Evolutionary conservation across 768 basidiomycete species (phyloP).

Genomic region (Lyophyllum decastes): DNA sequence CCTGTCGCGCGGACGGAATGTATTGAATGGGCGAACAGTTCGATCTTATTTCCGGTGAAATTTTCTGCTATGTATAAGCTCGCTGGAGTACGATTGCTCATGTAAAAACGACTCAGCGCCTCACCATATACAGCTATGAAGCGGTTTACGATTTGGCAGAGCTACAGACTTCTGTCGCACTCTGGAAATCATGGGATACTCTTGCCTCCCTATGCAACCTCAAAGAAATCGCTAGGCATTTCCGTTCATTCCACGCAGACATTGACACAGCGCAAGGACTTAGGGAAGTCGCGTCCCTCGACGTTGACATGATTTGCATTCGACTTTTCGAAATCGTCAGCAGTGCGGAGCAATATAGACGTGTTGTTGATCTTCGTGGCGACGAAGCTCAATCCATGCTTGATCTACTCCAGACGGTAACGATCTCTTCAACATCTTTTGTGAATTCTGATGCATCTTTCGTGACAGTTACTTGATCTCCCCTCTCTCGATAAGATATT

Average conservation of each 20-base stretch:
- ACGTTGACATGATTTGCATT: slow-evolving; percentile 11
- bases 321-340: slow-evolving; percentile 4
- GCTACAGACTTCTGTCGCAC: background rate
- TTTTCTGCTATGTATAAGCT: background rate
- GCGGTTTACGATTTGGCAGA: slow-evolving; percentile 1
- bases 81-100: background rate
- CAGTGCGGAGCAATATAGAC: background rate
- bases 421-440: background rate
- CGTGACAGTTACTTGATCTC: slow-evolving; percentile 10
- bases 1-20: background rate
- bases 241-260: slow-evolving; percentile 6
- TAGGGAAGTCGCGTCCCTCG: slow-evolving; percentile 5
- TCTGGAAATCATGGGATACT: slow-evolving; percentile 7
- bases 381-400: slow-evolving; percentile 11
- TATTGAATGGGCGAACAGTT: slow-evolving; percentile 1
- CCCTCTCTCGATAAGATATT: slow-evolving; percentile 7
- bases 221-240: background rate
- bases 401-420: slow-evolving; percentile 14
- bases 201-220: background rate
- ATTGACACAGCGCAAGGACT: slow-evolving; percentile 4
- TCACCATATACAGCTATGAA: slow-evolving; percentile 4
- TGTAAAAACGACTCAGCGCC: slow-evolving; percentile 1
- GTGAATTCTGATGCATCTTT: background rate
- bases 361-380: slow-evolving; percentile 3
- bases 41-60: slow-evolving; percentile 4